Conservation (phyloP, 176 grass and related monocot genomes). For the Echinochloa phyllopogon region DNA sequence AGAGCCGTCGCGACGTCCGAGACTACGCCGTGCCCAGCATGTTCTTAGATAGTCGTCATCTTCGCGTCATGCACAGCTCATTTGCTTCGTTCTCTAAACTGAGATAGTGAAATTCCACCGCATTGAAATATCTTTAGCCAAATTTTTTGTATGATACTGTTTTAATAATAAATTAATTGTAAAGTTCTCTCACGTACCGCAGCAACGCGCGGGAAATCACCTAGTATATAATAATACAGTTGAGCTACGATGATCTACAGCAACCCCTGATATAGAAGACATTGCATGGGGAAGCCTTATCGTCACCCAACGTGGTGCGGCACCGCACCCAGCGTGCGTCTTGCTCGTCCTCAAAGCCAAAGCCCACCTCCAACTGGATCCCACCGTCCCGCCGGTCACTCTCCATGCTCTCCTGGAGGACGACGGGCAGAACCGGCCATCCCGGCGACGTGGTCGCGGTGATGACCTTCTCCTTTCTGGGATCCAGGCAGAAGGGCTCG, state of each 20-base stretch:
- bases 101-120: not conserved
- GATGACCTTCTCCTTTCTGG: not conserved
- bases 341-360: not conserved
- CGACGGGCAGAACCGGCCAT: not conserved
- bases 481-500: not conserved
- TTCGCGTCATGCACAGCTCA: not conserved
- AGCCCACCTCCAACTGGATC: not conserved
- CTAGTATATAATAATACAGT: too few species aligned
- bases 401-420: not conserved
- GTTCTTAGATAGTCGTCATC: slow-evolving; percentile 70
- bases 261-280: too few species aligned
- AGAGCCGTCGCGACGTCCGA: not conserved
- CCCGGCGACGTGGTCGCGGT: not conserved
- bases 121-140: not conserved
- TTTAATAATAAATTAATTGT: too few species aligned
- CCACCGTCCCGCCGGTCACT: not conserved
- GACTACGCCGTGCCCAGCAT: slow-evolving; percentile 33
- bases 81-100: not conserved
- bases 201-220: too few species aligned
- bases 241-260: too few species aligned
- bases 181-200: too few species aligned
- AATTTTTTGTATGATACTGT: too few species aligned
- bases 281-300: too few species aligned
- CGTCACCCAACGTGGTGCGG: too few species aligned
- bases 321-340: too few species aligned